Conservation (phyloP, 164 flowering plant species). For the Vitis cinerea region DNA sequence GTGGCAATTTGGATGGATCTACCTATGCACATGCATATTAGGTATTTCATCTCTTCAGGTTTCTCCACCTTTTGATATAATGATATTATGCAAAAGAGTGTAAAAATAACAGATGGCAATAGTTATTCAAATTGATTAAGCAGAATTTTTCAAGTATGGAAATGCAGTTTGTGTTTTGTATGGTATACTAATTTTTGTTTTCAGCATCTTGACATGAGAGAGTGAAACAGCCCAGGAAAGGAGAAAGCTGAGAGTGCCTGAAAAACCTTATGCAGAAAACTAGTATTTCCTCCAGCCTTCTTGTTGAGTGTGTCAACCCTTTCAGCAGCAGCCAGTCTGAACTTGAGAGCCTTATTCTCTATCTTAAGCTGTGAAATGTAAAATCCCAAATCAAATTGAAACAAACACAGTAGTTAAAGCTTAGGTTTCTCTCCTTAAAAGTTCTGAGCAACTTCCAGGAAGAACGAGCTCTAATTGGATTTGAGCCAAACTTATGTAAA, state of each 20-base stretch:
- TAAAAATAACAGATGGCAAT: too few species aligned
- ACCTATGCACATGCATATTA: too few species aligned
- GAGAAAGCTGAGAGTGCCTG: not conserved
- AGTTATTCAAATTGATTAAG: too few species aligned
- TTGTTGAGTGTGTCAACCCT: conserved; percentile 19
- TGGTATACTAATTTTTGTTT: too few species aligned
- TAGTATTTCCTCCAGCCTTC: conserved; percentile 1
- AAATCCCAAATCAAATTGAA: not conserved
- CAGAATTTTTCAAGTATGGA: too few species aligned
- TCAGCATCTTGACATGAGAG: not conserved
- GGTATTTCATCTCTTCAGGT: too few species aligned
- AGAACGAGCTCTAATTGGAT: not conserved
- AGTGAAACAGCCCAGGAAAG: conserved; percentile 5
- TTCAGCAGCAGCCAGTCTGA: conserved; percentile 37
- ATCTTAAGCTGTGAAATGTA: conserved; percentile 41
- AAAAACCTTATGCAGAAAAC: conserved; percentile 3
- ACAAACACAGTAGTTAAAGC: not conserved
- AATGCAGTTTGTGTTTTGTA: too few species aligned
- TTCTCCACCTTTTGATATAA: too few species aligned
- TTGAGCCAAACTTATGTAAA: not conserved
- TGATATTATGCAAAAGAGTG: too few species aligned
- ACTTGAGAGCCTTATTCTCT: conserved; percentile 46
- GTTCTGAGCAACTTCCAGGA: not conserved
- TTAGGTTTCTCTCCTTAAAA: not conserved
- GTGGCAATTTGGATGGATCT: too few species aligned